These are phyloP conservation scores for Camellia oleifera DNA, from an alignment of 179 eudicot genomes.

Conservation along the genomic window DNA sequence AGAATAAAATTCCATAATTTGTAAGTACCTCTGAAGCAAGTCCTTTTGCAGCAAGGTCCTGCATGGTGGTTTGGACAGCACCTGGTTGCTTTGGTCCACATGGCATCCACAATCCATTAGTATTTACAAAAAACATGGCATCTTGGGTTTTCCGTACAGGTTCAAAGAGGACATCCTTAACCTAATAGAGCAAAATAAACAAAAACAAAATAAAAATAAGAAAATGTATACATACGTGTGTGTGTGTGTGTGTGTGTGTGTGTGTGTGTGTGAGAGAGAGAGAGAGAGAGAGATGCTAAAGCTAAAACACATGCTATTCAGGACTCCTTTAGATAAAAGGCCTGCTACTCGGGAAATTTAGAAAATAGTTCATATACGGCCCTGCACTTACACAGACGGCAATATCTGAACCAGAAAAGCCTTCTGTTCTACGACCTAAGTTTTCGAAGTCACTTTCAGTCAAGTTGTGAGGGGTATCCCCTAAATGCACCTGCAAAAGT, in stretches of 20 bases:
- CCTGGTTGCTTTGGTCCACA: constrained; percentile 86
- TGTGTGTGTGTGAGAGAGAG: neutral
- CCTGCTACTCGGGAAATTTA: neutral
- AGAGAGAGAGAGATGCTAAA: neutral
- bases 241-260: too few relatives aligned
- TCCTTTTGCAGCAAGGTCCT: constrained; percentile 83
- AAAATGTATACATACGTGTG: neutral
- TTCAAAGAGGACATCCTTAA: constrained; percentile 88
- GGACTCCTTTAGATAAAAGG: neutral
- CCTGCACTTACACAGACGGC: constrained; percentile 83
- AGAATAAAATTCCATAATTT: neutral
- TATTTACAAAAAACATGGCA: constrained; percentile 72
- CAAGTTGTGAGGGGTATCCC: constrained; percentile 89
- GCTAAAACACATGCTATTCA: neutral
- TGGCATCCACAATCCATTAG: constrained; percentile 66
- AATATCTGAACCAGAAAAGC: constrained; percentile 92
- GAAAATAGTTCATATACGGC: neutral
- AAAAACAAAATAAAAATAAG: neutral
- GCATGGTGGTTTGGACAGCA: constrained; percentile 87
- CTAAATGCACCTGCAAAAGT: constrained; percentile 74
- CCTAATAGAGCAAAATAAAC: constrained; percentile 27
- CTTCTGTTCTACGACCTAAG: constrained; percentile 76
- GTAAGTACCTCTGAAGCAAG: constrained; percentile 71
- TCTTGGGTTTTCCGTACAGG: constrained; percentile 98
- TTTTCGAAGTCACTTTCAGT: constrained; percentile 77